Base-by-base conservation (phyloP, 2,329 filamentous ascomycete species). In the Endothia cerciana region DNA sequence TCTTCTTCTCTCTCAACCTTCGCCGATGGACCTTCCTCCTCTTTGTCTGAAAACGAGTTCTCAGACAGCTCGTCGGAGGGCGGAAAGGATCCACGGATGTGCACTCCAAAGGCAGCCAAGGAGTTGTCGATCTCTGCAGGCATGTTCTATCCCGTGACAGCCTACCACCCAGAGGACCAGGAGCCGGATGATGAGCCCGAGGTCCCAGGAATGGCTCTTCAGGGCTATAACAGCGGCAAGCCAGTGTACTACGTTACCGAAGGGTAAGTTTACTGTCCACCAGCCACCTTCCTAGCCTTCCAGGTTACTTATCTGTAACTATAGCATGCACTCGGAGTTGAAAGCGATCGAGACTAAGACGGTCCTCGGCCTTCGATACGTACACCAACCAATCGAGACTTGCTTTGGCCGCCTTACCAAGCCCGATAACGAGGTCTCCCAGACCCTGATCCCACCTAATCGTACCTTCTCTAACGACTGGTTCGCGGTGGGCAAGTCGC, bases 401-500 rank as follows among this genome's bases (percentile, higher is more conserved):
- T 68, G 67, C 59, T 53, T 67, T 33, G 47, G 59, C 1, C 41
- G 7, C 25, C n/a, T 36, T 22, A 22, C 30, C 28, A 28, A 36
- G 49, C 36, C 15, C 55, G 57, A 47, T 5, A 13, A 4, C n/a
- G 43, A 41, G n/a, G 19, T 2, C 53, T 38, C 11, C 38, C 57
- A 38, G 41, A 22, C 49, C 33, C n/a, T 40, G 13, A n/a, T 41
- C 28, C 65, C 41, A 19, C 57, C 64, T 41, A 64, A 64, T 40
- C 67, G 67, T 5, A 43, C 22, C n/a, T 81, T 77, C 47, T 61
- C 73, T 28, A 84, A 84, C 65, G 71, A 74, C 0, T 77, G 70
- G 65, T 79, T 86, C 47, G 69, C 76, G 13, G 71, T 86, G 6
- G 76, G 73, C 2, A 71, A 70, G 11, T 85, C 83, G 0, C 58